Evolutionary conservation across 139 green algal genomes (phyloP), one percentile per base, ranked within the genome.

Genomic region (Microglena sp.): DNA sequence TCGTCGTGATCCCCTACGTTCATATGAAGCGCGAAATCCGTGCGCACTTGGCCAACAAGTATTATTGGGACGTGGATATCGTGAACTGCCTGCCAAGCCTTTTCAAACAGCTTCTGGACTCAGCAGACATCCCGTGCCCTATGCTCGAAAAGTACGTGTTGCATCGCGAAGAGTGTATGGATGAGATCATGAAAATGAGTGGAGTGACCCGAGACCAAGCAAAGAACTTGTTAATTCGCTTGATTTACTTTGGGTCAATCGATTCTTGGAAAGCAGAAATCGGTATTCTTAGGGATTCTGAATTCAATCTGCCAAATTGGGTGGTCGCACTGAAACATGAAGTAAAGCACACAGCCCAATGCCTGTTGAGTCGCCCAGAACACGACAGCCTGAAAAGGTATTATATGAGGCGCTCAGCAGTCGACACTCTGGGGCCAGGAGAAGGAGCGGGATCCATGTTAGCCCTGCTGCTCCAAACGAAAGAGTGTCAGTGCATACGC

Each of bases 171-270:
- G n/a, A n/a, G n/a, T n/a, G n/a, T n/a, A n/a, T n/a, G n/a, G 24
- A 33, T 7, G 53, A 60, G 21, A 24, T 60, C n/a, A 60, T 60
- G 53, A 18, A 60, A 11, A 6, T 24, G 5, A 35, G 56, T 18
- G 56, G 28, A 8, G 56, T 63, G 6, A 18, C 24, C 56, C 15
- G 8, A 11, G 56, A 63, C 30, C 6, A 8, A 43, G 56, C 56
- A 27, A 63, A 63, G 56, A n/a, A 63, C 21, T 29, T 63, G 56
- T 36, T 63, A 27, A 44, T 63, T 11, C 56, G 56, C 5, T 45
- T 63, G 18, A 5, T 63, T 5, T 63, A 63, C 28, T 15, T 40
- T 27, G 56, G 56, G 8, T 35, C 28, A 27, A 29, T 45, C 7
- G 56, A 63, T 27, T 26, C 15, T 8, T 63, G 56, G 56, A 24